Evolutionary conservation across 306 rosid genomes (phyloP).

Genomic region (Quillaja saponaria): DNA sequence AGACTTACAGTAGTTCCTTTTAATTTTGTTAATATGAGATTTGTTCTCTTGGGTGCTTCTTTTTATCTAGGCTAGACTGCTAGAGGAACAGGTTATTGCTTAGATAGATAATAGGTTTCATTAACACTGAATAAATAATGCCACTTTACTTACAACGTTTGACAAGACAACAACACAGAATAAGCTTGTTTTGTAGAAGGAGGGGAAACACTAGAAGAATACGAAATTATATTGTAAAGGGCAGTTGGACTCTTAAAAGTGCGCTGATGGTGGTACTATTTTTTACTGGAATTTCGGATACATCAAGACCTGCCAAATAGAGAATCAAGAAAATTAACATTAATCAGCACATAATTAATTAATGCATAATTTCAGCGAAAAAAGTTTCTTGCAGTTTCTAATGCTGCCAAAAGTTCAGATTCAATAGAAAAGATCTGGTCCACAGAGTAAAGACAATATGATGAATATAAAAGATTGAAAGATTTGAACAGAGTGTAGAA

Average conservation of each 20-base stretch:
- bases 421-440: slow-evolving; percentile 3
- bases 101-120: slow-evolving; percentile 1
- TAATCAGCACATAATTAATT: slow-evolving; percentile 13
- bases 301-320: slow-evolving; percentile 46
- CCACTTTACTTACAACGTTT: slow-evolving; percentile 10
- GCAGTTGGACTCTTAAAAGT: slow-evolving; percentile 14
- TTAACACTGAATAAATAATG: neutral
- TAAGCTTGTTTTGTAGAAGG: slow-evolving; percentile 7
- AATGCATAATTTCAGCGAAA: neutral
- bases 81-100: too few relatives aligned
- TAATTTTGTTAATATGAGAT: neutral
- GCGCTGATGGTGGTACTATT: slow-evolving; percentile 13
- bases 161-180: slow-evolving; percentile 8
- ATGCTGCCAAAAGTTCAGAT: slow-evolving; percentile 22
- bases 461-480: neutral
- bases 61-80: too few relatives aligned
- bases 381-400: neutral
- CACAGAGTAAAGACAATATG: slow-evolving; percentile 9
- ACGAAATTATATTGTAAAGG: neutral
- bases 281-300: slow-evolving; percentile 26
- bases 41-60: neutral
- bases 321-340: neutral
- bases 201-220: slow-evolving; percentile 13
- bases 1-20: neutral
- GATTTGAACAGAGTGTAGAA: slow-evolving; percentile 6